Evolutionary conservation across 106 monocot species (phyloP).

Genomic region (Dendrobium huoshanense): DNA sequence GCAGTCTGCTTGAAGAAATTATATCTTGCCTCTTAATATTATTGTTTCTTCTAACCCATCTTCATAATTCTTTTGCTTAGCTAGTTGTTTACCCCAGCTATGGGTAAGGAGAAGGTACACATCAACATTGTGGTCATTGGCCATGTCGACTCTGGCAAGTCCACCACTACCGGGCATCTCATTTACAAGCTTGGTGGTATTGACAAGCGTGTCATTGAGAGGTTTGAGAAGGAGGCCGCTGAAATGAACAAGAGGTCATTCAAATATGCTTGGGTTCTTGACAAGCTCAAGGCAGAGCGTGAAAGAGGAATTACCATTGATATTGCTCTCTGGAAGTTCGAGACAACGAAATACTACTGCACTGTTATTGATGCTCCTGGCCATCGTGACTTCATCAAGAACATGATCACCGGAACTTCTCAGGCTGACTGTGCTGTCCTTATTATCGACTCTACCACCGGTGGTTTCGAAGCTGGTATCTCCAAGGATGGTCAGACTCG

Average conservation of each 20-base stretch:
- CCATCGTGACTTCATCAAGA: slow-evolving; percentile 41
- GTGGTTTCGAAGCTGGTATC: slow-evolving; percentile 41
- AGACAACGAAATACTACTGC: slow-evolving; percentile 35
- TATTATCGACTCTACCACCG: slow-evolving; percentile 37
- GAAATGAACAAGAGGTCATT: slow-evolving; percentile 49
- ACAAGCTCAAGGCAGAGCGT: slow-evolving; percentile 41
- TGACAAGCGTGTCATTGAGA: slow-evolving; percentile 42
- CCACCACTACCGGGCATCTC: slow-evolving; percentile 34
- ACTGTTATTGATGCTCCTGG: slow-evolving; percentile 47
- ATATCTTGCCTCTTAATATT: not conserved
- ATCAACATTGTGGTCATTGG: slow-evolving; percentile 44
- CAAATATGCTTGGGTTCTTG: slow-evolving; percentile 48
- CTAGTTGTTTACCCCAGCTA: not conserved
- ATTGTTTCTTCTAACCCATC: not conserved
- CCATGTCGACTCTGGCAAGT: slow-evolving; percentile 39
- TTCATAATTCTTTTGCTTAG: not conserved
- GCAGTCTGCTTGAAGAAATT: not conserved
- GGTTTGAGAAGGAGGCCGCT: slow-evolving; percentile 41
- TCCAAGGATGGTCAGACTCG: slow-evolving; percentile 43
- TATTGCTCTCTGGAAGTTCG: slow-evolving; percentile 36
- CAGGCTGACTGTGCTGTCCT: slow-evolving; percentile 37
- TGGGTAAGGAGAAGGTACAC: slow-evolving; percentile 39
- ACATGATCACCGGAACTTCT: slow-evolving; percentile 38
- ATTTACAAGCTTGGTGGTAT: slow-evolving; percentile 43
- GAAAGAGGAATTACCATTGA: slow-evolving; percentile 37